phyloP scores from a whole-genome alignment of 306 rosid species.

The Heteromeles arbutifolia region DNA sequence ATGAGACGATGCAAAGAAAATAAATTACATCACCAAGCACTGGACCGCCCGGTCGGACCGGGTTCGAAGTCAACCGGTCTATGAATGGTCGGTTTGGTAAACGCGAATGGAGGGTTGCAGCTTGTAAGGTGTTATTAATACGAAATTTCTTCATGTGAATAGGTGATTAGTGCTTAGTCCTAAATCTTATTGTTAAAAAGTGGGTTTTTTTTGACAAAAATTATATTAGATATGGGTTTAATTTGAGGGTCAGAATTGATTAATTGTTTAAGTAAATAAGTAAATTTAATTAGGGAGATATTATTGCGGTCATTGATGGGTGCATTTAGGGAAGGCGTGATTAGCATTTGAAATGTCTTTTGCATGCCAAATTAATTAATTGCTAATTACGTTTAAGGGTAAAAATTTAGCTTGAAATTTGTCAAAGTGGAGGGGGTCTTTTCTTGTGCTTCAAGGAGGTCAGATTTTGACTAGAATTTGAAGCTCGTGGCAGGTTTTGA shows the following conservation, averaged over 20 bases:
- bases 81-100: neutral
- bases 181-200: too few species aligned
- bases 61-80: neutral
- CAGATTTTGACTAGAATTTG: neutral
- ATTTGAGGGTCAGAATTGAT: neutral
- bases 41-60: slow-evolving; percentile 20
- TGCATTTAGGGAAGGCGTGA: neutral
- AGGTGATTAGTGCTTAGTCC: neutral
- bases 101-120: neutral
- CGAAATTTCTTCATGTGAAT: neutral
- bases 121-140: neutral
- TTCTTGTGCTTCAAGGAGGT: neutral
- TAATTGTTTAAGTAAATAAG: neutral
- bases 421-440: neutral
- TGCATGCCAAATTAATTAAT: neutral
- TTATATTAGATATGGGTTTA: neutral
- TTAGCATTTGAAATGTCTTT: neutral
- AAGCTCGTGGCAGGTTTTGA: neutral
- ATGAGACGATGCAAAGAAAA: slow-evolving; percentile 14
- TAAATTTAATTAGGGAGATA: neutral
- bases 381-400: neutral
- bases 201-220: neutral
- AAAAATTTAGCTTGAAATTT: neutral
- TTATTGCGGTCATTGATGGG: neutral
- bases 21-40: slow-evolving; percentile 19